phyloP scores from a whole-genome alignment of 345 rosid species.

The Mangifera indica region DNA sequence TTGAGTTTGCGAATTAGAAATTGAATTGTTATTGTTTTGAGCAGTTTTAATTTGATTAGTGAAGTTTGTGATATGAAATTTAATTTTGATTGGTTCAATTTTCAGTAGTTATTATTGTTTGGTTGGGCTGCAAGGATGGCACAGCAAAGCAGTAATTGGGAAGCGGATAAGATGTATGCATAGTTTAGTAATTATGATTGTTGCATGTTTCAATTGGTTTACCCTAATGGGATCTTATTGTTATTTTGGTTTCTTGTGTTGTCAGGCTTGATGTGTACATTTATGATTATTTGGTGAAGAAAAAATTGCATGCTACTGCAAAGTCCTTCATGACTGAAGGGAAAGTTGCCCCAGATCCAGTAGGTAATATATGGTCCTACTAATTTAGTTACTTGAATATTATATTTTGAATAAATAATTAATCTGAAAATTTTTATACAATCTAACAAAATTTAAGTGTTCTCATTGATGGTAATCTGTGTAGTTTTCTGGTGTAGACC shows the following conservation, averaged over 20 bases:
- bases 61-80: background rate
- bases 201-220: background rate
- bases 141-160: constrained; percentile 74
- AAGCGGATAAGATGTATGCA: constrained; percentile 90
- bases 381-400: background rate
- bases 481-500: background rate
- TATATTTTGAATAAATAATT: background rate
- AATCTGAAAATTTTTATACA: background rate
- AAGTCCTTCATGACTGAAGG: constrained; percentile 98
- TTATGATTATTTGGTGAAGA: constrained; percentile 93
- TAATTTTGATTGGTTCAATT: background rate
- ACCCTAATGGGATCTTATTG: constrained; percentile 1
- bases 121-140: constrained; percentile 56
- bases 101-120: constrained; percentile 20
- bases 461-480: background rate
- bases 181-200: background rate
- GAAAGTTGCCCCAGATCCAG: constrained; percentile 91
- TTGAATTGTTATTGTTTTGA: background rate
- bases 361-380: constrained; percentile 52
- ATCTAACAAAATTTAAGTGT: background rate
- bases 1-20: background rate
- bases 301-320: constrained; percentile 76
- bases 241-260: constrained; percentile 11
- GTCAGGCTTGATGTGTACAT: constrained; percentile 95
- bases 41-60: background rate